Evolutionary conservation across 2,329 filamentous ascomycete genomes (phyloP).

Genomic region (Hypoxylon sp.): DNA sequence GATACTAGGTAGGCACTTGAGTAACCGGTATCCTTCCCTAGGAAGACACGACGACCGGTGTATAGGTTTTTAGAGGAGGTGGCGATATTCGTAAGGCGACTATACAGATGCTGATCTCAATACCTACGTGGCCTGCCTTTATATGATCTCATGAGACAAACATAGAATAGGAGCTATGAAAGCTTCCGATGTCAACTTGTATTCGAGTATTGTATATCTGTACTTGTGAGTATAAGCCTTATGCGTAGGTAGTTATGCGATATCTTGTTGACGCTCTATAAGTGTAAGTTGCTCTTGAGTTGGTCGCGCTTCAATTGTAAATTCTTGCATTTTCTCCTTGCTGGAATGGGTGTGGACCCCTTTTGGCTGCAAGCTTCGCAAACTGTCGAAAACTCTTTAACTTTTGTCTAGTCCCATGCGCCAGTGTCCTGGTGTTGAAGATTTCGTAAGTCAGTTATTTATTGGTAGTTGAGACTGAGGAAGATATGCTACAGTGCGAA

Average conservation of each 20-base stretch:
- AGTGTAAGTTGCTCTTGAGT: background rate
- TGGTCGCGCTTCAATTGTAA: background rate
- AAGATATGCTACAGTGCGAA: constrained; percentile 20
- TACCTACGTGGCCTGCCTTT: background rate
- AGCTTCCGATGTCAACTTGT: background rate
- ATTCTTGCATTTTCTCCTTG: background rate
- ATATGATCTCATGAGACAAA: background rate
- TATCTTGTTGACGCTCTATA: background rate
- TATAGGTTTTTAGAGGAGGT: background rate
- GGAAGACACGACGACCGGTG: background rate
- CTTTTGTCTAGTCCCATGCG: background rate
- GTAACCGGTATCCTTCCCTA: background rate
- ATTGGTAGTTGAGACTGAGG: constrained; percentile 3
- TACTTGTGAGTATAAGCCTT: background rate
- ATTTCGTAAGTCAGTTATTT: background rate
- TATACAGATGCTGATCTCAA: background rate
- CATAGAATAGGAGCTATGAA: background rate
- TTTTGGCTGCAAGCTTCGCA: background rate
- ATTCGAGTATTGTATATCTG: background rate
- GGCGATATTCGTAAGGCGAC: background rate
- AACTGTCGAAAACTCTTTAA: background rate
- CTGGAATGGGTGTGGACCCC: background rate
- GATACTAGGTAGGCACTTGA: background rate
- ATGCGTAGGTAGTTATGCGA: background rate
- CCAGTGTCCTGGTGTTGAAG: background rate